phyloP scores from a whole-genome alignment of 176 grass and related monocot species.

The Oryza punctata region DNA sequence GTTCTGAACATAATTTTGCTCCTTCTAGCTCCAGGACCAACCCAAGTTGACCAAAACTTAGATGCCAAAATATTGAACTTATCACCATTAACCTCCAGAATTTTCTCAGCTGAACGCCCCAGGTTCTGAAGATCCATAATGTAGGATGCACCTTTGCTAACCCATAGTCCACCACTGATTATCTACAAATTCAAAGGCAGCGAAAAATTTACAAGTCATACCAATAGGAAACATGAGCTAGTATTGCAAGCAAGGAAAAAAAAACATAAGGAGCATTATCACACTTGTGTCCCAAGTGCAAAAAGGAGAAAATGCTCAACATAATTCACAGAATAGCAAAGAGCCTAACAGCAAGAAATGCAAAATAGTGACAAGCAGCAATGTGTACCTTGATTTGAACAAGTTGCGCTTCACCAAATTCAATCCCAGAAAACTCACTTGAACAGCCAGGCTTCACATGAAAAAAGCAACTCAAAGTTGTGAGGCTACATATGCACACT shows the following conservation, averaged over 20 bases:
- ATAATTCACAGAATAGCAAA: not conserved
- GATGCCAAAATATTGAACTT: slow-evolving; percentile 78
- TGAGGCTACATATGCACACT: slow-evolving; percentile 37
- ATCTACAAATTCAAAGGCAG: slow-evolving; percentile 56
- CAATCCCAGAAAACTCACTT: slow-evolving; percentile 74
- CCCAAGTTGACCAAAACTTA: slow-evolving; percentile 96
- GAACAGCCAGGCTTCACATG: slow-evolving; percentile 91
- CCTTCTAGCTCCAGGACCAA: slow-evolving; percentile 76
- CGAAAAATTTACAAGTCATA: slow-evolving; percentile 11
- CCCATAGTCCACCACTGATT: slow-evolving; percentile 81
- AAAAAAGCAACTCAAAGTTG: slow-evolving; percentile 43
- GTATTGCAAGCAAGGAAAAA: not conserved
- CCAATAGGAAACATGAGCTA: slow-evolving; percentile 5
- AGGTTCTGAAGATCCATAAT: slow-evolving; percentile 63
- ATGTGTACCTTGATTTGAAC: slow-evolving; percentile 90
- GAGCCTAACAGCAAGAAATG: not conserved
- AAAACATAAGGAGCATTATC: not conserved
- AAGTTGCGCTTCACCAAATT: slow-evolving; percentile 92
- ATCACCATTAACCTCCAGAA: slow-evolving; percentile 70
- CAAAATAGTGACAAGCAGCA: not conserved
- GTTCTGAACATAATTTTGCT: slow-evolving; percentile 85
- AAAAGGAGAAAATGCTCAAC: slow-evolving; percentile 17
- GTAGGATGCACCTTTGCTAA: slow-evolving; percentile 59
- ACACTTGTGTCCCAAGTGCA: not conserved
- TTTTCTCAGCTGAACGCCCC: slow-evolving; percentile 58